Base-by-base conservation (phyloP, 2,329 filamentous ascomycete genomes). In the Calonectria hongkongensis region DNA sequence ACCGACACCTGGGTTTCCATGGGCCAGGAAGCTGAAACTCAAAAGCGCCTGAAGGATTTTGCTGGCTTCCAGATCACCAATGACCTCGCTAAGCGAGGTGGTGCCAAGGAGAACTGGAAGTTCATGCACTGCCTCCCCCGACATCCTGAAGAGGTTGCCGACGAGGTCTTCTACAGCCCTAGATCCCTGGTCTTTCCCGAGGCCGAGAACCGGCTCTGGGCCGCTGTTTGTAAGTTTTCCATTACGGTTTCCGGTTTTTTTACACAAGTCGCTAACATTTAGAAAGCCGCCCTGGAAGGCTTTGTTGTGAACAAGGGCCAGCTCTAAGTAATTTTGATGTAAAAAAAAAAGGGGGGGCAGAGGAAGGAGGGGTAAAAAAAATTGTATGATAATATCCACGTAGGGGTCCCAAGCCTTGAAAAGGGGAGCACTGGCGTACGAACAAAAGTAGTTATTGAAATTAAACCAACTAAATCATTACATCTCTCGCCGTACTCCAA, bases 1-100 rank as follows among this genome's bases (percentile, higher is more conserved):
- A 99, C 97, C 0, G 97, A 99, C 81, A 99, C 97, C 1, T 99
- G 97, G 97, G 91, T 99, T 39, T 98, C 95, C 1, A 99, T 99
- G 97, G 97, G 97, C 58, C 96, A 98, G 85, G 97, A 99, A 84
- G 91, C 91, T 70, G 97, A 99, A 85, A 89, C 92, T 47, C 88
- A 92, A 77, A 93, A 94, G 87, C 89, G 95, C 64, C 83, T 98
- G 73, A 91, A 93, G 81, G 95, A 92, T 2, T 99, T 99, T 83
- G 89, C 90, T 36, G 96, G 96, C 16, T 99, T 96, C 85, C 96
- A 98, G 83, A 94, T 99, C 81, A 98, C 96, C 3, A 90, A 92
- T 60, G 94, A 97, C 51, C 88, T 99, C 77, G 96, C 95, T 2
- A 90, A 93, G 84, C 89, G 92, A 63, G 96, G 95, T 51, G 96